phyloP scores from a whole-genome alignment of 805 yeast genomes.

The Candida stauntonica region DNA sequence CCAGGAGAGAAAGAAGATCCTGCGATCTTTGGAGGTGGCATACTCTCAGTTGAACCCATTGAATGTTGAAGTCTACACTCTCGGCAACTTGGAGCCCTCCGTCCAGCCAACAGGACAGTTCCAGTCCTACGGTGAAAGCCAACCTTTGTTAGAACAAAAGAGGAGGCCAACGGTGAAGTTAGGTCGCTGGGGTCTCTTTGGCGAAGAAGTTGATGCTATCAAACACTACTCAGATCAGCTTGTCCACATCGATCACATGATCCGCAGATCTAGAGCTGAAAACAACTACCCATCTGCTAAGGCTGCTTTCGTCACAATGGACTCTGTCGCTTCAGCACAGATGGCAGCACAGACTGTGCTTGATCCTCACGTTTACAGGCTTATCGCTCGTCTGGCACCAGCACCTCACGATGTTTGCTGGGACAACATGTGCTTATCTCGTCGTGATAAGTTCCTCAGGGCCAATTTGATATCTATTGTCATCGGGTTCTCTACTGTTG shows the following conservation, averaged over 20 bases:
- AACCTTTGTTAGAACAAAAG: not conserved
- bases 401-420: conserved; percentile 95
- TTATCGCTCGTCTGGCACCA: conserved; percentile 85
- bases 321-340: conserved; percentile 91
- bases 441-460: conserved; percentile 63
- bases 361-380: conserved; percentile 80
- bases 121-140: conserved; percentile 2
- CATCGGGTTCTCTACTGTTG: conserved; percentile 53
- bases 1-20: conserved; percentile 46
- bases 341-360: conserved; percentile 94
- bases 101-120: conserved; percentile 17
- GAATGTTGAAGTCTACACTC: conserved; percentile 23
- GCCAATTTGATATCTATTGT: conserved; percentile 34
- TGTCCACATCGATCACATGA: conserved; percentile 64
- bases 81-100: conserved; percentile 26
- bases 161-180: conserved; percentile 45
- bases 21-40: conserved; percentile 60
- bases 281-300: conserved; percentile 66
- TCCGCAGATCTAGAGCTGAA: conserved; percentile 38
- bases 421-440: conserved; percentile 79
- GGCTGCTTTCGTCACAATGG: conserved; percentile 93
- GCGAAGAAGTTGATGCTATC: conserved; percentile 76
- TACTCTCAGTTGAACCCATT: conserved; percentile 22
- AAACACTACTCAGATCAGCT: conserved; percentile 66
- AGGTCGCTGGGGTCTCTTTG: conserved; percentile 47